Percentiles rank a stretch among this genome's conserved stretches.
Conservation (phyloP, 768 basidiomycete species). For the Mycena floridula region DNA sequence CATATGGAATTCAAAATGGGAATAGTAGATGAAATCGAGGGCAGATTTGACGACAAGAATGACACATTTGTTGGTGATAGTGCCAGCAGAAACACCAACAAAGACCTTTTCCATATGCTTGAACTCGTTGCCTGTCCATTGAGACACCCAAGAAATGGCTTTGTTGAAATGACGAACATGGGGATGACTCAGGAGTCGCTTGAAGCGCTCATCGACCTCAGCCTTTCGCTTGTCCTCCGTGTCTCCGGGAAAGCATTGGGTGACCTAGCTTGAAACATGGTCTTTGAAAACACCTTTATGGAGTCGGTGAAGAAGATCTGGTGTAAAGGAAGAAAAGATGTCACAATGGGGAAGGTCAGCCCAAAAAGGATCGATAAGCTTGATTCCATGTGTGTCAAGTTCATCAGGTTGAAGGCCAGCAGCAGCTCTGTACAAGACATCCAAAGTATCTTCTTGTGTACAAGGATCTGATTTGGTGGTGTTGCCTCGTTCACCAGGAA, state of each 20-base stretch:
- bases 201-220: too few relatives aligned
- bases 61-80: neutral
- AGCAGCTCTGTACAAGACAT: too few relatives aligned
- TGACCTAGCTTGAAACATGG: constrained; percentile 4
- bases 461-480: neutral
- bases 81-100: constrained; percentile 2
- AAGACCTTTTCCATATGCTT: constrained; percentile 11
- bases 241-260: too few relatives aligned
- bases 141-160: too few relatives aligned
- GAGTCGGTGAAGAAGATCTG: constrained; percentile 10
- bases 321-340: neutral
- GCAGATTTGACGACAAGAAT: constrained; percentile 6
- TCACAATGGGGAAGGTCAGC: neutral
- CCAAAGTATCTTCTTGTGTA: too few relatives aligned
- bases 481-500: neutral
- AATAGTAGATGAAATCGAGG: constrained; percentile 15
- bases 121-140: too few relatives aligned
- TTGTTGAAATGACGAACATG: too few relatives aligned
- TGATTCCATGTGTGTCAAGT: too few relatives aligned
- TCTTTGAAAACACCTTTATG: too few relatives aligned
- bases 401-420: too few relatives aligned
- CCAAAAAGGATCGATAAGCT: neutral
- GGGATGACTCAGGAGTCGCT: too few relatives aligned
- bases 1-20: constrained; percentile 9
- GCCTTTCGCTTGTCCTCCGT: too few relatives aligned